Evolutionary conservation across 2,329 filamentous ascomycete genomes (phyloP).

Genomic region (Macrophomina pseudophaseolina): DNA sequence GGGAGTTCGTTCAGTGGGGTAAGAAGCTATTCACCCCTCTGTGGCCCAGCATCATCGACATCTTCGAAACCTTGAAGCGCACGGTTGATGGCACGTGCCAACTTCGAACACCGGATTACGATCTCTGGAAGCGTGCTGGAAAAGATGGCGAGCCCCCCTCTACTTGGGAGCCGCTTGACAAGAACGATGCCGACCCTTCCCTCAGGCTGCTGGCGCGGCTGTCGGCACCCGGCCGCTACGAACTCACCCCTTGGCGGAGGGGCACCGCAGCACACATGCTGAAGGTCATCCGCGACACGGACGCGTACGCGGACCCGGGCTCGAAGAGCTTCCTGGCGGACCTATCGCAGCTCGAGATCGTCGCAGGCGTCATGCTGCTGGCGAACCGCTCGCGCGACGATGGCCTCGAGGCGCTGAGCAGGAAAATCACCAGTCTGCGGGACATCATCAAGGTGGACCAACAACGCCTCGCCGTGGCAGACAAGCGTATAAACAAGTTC

Average conservation of each 20-base stretch:
- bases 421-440: not conserved
- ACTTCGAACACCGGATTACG: no score
- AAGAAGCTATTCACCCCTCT: not conserved
- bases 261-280: not conserved
- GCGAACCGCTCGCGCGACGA: not conserved
- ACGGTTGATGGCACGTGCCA: not conserved
- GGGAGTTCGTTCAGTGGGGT: not conserved
- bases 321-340: not conserved
- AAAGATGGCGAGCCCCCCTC: not conserved
- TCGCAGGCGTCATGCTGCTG: not conserved
- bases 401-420: not conserved
- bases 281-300: not conserved
- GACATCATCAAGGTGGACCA: not conserved
- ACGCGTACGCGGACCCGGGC: not conserved
- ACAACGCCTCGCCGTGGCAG: not conserved
- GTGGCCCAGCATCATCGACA: not conserved
- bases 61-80: not conserved
- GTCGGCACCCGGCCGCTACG: not conserved
- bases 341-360: not conserved
- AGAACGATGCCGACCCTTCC: not conserved
- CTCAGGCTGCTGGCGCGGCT: not conserved
- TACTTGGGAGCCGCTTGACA: not conserved
- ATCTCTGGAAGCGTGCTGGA: no score
- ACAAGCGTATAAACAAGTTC: not conserved
- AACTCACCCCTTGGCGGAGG: not conserved